Evolutionary conservation across 2,329 filamentous ascomycete species (phyloP).

Genomic region (Dothistroma pini): DNA sequence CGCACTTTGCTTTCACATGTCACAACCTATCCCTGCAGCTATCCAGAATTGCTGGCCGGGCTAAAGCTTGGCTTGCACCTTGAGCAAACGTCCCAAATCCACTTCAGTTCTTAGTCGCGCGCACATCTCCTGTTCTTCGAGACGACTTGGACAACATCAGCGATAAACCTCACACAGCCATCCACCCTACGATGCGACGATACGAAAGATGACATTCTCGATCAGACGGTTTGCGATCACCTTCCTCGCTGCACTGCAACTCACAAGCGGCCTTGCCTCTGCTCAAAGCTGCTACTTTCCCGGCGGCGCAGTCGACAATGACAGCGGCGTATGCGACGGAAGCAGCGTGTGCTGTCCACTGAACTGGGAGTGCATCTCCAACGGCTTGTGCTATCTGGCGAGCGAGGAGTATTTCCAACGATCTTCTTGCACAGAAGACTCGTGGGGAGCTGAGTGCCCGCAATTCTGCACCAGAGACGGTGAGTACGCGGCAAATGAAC

Average conservation of each 20-base stretch:
- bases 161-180: not conserved
- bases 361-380: conserved; percentile 34
- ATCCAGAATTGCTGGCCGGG: not conserved
- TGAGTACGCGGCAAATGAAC: not conserved
- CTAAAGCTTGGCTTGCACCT: not conserved
- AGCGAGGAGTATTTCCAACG: conserved; percentile 27
- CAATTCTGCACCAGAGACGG: conserved; percentile 31
- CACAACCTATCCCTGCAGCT: not conserved
- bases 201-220: not conserved
- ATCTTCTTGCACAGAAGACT: conserved; percentile 36
- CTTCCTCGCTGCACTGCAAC: not conserved
- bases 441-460: conserved; percentile 31
- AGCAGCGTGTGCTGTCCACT: conserved; percentile 34
- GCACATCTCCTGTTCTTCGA: not conserved
- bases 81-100: not conserved
- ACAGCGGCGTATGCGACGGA: conserved; percentile 21
- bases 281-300: conserved; percentile 37
- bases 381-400: conserved; percentile 34
- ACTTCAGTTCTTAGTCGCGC: not conserved
- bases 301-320: conserved; percentile 29
- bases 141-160: not conserved
- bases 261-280: conserved; percentile 1
- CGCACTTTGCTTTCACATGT: not conserved
- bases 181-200: not conserved
- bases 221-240: not conserved